Conservation (phyloP, 2,329 filamentous ascomycete genomes). For the Ascocoryne sarcoides region DNA sequence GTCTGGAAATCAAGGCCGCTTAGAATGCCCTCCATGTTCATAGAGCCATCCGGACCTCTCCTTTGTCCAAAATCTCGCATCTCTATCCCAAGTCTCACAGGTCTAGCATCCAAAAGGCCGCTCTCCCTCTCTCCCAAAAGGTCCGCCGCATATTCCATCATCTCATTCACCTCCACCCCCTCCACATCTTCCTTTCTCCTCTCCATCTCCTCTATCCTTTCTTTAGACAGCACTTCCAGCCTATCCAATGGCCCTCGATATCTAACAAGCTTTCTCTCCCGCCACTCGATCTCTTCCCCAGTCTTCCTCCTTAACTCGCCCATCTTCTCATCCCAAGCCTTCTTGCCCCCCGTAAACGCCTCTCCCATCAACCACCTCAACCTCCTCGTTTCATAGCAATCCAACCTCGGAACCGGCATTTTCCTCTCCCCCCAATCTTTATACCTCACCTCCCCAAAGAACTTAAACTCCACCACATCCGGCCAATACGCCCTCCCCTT, state of each 20-base stretch:
- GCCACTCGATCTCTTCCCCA: background rate
- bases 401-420: background rate
- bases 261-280: background rate
- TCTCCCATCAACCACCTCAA: background rate
- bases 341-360: background rate
- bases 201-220: background rate
- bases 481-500: background rate
- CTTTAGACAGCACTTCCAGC: background rate
- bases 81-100: no score
- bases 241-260: background rate
- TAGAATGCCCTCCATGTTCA: no score
- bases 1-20: no score
- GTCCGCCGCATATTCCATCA: no score
- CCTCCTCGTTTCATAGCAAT: background rate
- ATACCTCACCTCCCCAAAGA: no score
- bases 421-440: background rate
- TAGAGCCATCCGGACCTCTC: no score
- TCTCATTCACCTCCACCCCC: no score
- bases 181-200: no score
- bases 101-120: no score
- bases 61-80: no score
- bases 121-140: no score
- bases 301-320: constrained; percentile 1
- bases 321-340: background rate
- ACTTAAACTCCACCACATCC: background rate